Conservation (phyloP, 2,329 filamentous ascomycete species). For the Cladosporium sp. region DNA sequence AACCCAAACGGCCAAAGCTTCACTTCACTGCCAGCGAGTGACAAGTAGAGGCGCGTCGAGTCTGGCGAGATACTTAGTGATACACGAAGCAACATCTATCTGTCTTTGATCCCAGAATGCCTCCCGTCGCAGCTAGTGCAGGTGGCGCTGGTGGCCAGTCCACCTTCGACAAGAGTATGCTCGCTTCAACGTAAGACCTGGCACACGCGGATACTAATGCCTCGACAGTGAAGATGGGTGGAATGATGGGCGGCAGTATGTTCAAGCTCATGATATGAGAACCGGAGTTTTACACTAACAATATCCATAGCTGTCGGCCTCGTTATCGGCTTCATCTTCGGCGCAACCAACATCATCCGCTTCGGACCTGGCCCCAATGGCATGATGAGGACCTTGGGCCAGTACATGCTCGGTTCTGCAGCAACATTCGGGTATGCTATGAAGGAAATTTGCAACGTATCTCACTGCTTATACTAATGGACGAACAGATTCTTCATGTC, state of each 20-base stretch:
- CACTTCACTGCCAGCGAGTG: background rate
- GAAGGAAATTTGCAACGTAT: too few species aligned
- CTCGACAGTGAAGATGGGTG: slow-evolving; percentile 85
- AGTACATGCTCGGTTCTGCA: slow-evolving; percentile 94
- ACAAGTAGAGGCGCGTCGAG: background rate
- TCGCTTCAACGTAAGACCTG: slow-evolving; percentile 8
- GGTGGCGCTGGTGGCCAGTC: slow-evolving; percentile 52
- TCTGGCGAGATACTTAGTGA: background rate
- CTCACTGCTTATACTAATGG: slow-evolving; percentile 18
- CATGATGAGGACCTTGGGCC: slow-evolving; percentile 87
- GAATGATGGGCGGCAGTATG: slow-evolving; percentile 97
- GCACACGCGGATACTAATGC: slow-evolving; percentile 15
- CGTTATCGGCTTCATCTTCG: slow-evolving; percentile 97
- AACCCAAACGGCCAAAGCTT: background rate
- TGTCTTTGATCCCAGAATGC: slow-evolving; percentile 23
- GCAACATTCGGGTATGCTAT: slow-evolving; percentile 82
- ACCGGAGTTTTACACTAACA: background rate
- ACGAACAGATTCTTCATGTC: slow-evolving; percentile 84
- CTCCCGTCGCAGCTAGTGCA: slow-evolving; percentile 24
- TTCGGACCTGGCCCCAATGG: slow-evolving; percentile 91
- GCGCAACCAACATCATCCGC: slow-evolving; percentile 86
- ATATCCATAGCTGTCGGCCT: slow-evolving; percentile 71
- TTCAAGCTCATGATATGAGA: slow-evolving; percentile 21
- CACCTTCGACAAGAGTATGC: slow-evolving; percentile 66
- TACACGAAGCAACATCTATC: background rate